phyloP scores from a whole-genome alignment of 1,139 yeast genomes.

The Protomyces macrosporus region DNA sequence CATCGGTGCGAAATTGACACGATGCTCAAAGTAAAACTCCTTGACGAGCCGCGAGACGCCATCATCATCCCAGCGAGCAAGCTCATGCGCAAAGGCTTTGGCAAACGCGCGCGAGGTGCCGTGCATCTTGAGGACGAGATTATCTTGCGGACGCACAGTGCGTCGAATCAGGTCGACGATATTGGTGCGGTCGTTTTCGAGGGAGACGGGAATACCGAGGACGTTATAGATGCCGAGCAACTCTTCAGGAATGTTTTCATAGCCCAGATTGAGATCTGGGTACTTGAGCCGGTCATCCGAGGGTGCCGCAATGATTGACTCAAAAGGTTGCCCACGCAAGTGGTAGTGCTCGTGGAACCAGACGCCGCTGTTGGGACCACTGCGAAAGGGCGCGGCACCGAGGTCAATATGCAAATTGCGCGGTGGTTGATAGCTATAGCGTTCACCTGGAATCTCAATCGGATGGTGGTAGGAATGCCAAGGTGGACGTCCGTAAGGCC shows the following conservation, averaged over 20 bases:
- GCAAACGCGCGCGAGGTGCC: conserved; percentile 4
- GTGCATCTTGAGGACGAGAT: conserved; percentile 9
- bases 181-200: conserved; percentile 1
- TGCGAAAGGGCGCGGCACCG: conserved; percentile 9
- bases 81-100: conserved; percentile 1
- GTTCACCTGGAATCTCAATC: not conserved
- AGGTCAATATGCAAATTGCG: conserved; percentile 5
- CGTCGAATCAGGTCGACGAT: conserved; percentile 8
- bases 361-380: conserved; percentile 4
- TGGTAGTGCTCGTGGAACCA: conserved; percentile 15
- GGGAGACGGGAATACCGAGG: conserved; percentile 4
- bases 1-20: not conserved
- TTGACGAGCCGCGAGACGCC: conserved; percentile 8
- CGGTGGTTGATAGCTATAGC: conserved; percentile 1
- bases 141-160: conserved; percentile 10
- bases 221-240: conserved; percentile 9
- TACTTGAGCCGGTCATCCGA: not conserved
- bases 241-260: conserved; percentile 4
- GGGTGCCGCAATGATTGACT: conserved; percentile 6
- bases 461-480: conserved; percentile 20
- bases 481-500: conserved; percentile 11
- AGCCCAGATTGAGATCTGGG: not conserved
- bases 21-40: conserved; percentile 20
- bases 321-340: conserved; percentile 15
- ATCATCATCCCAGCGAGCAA: conserved; percentile 1